Conservation (phyloP, 345 rosid species). For the Eucalyptus marginata region DNA sequence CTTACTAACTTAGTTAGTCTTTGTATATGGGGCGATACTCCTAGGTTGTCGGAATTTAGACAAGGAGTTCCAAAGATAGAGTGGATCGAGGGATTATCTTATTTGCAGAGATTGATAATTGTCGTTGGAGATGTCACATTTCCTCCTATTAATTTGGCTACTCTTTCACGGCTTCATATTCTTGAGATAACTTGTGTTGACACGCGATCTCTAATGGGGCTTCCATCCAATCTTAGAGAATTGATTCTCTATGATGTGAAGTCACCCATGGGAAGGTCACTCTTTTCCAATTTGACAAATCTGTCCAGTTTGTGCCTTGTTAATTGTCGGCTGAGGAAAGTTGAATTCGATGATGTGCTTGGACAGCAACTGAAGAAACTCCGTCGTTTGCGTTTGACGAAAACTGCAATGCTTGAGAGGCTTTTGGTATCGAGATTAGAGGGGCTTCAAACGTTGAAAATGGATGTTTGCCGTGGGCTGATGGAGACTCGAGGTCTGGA, state of each 20-base stretch:
- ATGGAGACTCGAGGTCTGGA: too few species aligned
- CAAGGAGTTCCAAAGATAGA: not conserved
- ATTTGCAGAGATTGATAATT: not conserved
- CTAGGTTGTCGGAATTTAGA: not conserved
- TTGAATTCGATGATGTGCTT: not conserved
- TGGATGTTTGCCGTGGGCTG: fast-evolving
- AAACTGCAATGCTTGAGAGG: too few species aligned
- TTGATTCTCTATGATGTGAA: not conserved
- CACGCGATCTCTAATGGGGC: not conserved
- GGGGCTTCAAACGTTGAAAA: fast-evolving
- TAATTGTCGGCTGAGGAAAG: not conserved
- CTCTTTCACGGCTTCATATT: not conserved
- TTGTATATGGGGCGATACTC: not conserved
- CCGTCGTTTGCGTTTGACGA: fast-evolving
- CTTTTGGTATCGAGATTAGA: too few species aligned
- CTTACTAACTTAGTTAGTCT: not conserved
- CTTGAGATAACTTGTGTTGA: not conserved
- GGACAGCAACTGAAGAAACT: not conserved
- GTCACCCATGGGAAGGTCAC: not conserved
- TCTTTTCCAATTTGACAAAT: not conserved
- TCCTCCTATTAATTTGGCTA: not conserved
- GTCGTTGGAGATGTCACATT: not conserved
- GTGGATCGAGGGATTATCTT: not conserved
- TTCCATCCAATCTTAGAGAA: fast-evolving
- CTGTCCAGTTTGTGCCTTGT: not conserved